A percentile compares a stretch with the other conserved stretches of the same genome.
Conservation (phyloP, 768 basidiomycete genomes). For the Suillus alpinus region DNA sequence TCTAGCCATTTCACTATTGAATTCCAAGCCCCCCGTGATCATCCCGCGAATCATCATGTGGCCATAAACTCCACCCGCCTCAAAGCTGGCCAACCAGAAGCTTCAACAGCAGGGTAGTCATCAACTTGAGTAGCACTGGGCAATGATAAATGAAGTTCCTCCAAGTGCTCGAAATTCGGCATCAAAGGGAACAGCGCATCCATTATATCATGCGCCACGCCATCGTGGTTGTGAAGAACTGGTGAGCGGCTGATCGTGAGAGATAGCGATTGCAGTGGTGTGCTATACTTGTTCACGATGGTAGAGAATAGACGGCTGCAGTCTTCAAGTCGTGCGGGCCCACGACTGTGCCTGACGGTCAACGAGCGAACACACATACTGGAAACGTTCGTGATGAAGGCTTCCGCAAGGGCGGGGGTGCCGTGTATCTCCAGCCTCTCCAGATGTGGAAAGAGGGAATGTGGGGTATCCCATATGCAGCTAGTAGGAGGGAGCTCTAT, state of each 20-base stretch:
- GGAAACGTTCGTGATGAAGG: background rate
- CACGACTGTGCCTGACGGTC: background rate
- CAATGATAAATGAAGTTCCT: slow-evolving; percentile 2
- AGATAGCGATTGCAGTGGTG: background rate
- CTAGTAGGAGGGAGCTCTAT: slow-evolving; percentile 1
- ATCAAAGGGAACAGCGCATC: slow-evolving; percentile 2
- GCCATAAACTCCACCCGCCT: background rate
- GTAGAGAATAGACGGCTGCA: background rate
- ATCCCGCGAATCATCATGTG: background rate
- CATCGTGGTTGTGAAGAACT: background rate
- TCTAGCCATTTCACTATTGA: background rate
- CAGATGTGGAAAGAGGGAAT: background rate
- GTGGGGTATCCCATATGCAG: background rate
- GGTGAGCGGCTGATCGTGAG: slow-evolving; percentile 2
- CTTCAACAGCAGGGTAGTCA: background rate
- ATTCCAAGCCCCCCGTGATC: background rate
- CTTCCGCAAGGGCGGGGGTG: background rate
- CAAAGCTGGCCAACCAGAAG: background rate
- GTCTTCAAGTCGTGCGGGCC: background rate
- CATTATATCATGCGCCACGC: slow-evolving; percentile 1
- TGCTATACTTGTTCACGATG: background rate
- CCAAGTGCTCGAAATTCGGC: slow-evolving; percentile 1
- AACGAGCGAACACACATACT: background rate
- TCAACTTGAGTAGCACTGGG: background rate
- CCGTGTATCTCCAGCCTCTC: background rate